Percentiles rank a stretch among this genome's conserved stretches.
phyloP scores from a whole-genome alignment of 2,329 filamentous ascomycete species.

The Triangularia verruculosa region DNA sequence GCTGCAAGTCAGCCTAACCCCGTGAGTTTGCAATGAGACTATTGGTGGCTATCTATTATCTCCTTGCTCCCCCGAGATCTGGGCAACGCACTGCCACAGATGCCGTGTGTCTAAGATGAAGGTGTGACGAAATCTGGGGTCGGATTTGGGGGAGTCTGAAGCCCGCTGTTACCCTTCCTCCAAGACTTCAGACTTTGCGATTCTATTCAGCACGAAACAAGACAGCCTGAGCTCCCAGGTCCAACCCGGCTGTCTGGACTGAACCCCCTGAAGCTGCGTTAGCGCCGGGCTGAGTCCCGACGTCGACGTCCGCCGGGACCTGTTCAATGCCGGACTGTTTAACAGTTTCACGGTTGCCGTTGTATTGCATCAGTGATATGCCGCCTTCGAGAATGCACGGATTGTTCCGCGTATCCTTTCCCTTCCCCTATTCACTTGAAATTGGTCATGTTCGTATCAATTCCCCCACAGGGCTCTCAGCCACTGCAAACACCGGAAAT shows the following conservation, averaged over 20 bases:
- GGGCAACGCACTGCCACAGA: not conserved
- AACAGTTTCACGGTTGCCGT: not conserved
- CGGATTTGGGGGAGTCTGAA: not conserved
- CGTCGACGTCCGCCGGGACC: not conserved
- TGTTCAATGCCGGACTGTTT: not conserved
- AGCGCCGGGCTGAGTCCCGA: not conserved
- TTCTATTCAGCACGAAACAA: not conserved
- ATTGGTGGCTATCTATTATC: not conserved
- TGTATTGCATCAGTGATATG: not conserved
- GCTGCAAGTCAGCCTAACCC: not conserved
- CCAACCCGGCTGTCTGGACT: not conserved
- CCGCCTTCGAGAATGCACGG: not conserved
- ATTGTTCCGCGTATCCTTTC: not conserved
- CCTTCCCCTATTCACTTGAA: not conserved
- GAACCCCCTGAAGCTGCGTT: not conserved
- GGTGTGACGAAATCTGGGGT: not conserved
- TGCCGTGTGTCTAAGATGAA: not conserved
- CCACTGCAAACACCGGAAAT: slow-evolving; percentile 1
- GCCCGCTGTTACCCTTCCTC: not conserved
- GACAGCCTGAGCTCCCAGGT: not conserved
- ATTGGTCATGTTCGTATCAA: slow-evolving; percentile 1
- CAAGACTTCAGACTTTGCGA: not conserved
- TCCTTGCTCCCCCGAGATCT: not conserved
- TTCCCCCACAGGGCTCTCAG: not conserved
- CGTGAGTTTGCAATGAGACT: not conserved